These are phyloP conservation scores for Polytolypa hystricis DNA, from an alignment of 2,329 filamentous ascomycete species.

Conservation along the genomic window DNA sequence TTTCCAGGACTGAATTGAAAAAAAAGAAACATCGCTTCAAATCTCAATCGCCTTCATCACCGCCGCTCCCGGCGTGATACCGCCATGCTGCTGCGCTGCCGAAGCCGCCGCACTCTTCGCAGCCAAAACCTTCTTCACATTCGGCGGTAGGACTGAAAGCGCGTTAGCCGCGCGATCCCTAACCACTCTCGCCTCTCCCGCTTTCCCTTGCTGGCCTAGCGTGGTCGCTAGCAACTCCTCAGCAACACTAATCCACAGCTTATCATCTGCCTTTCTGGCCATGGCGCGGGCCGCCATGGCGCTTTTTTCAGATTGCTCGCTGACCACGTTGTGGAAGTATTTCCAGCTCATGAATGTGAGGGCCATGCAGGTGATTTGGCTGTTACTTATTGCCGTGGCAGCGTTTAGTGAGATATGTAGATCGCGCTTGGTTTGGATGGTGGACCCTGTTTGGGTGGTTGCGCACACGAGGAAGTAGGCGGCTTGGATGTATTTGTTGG, in stretches of 20 bases:
- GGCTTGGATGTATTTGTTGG: slow-evolving; percentile 63
- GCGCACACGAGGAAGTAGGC: slow-evolving; percentile 68
- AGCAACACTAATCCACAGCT: slow-evolving; percentile 69
- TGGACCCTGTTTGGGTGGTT: slow-evolving; percentile 53
- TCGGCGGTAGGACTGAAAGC: slow-evolving; percentile 27
- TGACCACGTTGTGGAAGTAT: slow-evolving; percentile 73
- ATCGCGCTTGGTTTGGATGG: slow-evolving; percentile 67
- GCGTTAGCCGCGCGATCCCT: slow-evolving; percentile 35
- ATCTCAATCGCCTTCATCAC: slow-evolving; percentile 9
- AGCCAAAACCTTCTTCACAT: slow-evolving; percentile 20
- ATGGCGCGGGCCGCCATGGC: slow-evolving; percentile 58
- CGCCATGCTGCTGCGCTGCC: too few relatives aligned
- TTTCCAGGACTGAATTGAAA: background rate
- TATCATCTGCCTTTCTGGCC: slow-evolving; percentile 58
- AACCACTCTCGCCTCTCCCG: slow-evolving; percentile 37
- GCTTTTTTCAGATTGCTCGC: slow-evolving; percentile 68
- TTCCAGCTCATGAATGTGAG: slow-evolving; percentile 75
- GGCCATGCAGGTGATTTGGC: slow-evolving; percentile 69
- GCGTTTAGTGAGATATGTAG: slow-evolving; percentile 62
- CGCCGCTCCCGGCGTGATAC: slow-evolving; percentile 4
- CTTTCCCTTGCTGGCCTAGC: slow-evolving; percentile 59
- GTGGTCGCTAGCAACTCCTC: slow-evolving; percentile 68
- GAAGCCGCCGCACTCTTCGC: background rate
- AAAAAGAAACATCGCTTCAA: slow-evolving; percentile 1
- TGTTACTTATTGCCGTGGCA: slow-evolving; percentile 59